Evolutionary conservation across 2,329 filamentous ascomycete species (phyloP), one percentile per base, ranked within the genome.

Genomic region (Hypoxylon sp.): DNA sequence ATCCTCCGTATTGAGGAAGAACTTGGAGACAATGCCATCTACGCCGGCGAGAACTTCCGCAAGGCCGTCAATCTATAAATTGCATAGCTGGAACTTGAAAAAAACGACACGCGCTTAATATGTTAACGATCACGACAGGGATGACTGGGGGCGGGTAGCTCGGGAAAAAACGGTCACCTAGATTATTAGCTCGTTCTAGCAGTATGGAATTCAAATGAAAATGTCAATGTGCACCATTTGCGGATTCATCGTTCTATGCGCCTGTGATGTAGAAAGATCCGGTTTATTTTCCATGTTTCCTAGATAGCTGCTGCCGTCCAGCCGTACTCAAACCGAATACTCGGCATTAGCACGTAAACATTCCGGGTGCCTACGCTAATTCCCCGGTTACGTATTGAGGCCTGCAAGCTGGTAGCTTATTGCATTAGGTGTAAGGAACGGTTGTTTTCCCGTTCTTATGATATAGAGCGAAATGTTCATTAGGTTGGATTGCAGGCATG

Each of bases 1-100:
- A 97, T 99, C 79, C 92, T 99, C 80, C 93, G 96, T 80, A 99
- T 99, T 77, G 96, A 99, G 90, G 96, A 99, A 87, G 96, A 99
- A 89, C 91, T 99, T 73, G 94, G 94, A 77, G 88, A 90, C 78
- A 91, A 96, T 78, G 96, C 95, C 75, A 80, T 98, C 84, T 99
- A 95, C 81, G 94, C 95, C 76, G 96, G 96, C 76, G 84, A 87
- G 79, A 94, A 93, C 80, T 99, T 98, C 93, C 92, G 95, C 86
- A 94, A 85, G 76, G 85, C 95, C 71, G 91, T 98, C 78, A 94
- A 93, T 86, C 83, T 98, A 84, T 97, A 69, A 93, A 90, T 48
- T 50, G 48, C 38, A 49, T 62, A 57, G 52, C 32, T 52, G 41
- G 32, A 65, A 67, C 7, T 52, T 67, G 69, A 48, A 61, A 25